Conservation (phyloP, 257 asterid species). For the Rhazya stricta region DNA sequence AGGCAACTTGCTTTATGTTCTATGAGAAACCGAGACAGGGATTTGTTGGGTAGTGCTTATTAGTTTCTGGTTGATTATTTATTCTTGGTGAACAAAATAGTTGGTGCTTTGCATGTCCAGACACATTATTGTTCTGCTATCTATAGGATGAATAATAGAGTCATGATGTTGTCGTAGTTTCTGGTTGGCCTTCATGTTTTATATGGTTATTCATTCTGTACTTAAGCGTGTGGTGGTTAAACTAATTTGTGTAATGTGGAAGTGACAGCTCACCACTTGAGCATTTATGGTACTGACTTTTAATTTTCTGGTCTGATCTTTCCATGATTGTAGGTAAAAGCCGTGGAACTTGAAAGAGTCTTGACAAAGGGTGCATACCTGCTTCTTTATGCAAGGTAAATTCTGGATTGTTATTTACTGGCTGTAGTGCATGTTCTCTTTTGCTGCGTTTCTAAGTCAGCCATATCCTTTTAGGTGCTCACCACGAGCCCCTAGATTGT, state of each 20-base stretch:
- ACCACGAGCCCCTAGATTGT: conserved; percentile 70
- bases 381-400: conserved; percentile 84
- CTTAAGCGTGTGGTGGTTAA: not conserved
- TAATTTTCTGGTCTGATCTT: not conserved
- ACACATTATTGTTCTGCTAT: not conserved
- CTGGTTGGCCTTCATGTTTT: not conserved
- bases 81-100: not conserved
- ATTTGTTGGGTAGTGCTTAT: not conserved
- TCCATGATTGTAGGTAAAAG: conserved; percentile 40
- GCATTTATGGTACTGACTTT: not conserved
- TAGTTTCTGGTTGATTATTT: not conserved
- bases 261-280: not conserved
- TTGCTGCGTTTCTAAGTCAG: conserved; percentile 14
- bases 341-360: conserved; percentile 58
- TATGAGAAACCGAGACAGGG: not conserved
- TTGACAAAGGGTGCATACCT: conserved; percentile 63
- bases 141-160: not conserved
- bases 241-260: not conserved
- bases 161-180: not conserved
- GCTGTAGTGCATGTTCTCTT: not conserved
- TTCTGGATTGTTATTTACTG: not conserved
- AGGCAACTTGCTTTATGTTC: not conserved
- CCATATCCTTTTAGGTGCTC: conserved; percentile 51
- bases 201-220: not conserved
- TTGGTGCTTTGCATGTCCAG: not conserved